Conservation (phyloP, 345 rosid species). For the Dipteronia dyeriana region DNA sequence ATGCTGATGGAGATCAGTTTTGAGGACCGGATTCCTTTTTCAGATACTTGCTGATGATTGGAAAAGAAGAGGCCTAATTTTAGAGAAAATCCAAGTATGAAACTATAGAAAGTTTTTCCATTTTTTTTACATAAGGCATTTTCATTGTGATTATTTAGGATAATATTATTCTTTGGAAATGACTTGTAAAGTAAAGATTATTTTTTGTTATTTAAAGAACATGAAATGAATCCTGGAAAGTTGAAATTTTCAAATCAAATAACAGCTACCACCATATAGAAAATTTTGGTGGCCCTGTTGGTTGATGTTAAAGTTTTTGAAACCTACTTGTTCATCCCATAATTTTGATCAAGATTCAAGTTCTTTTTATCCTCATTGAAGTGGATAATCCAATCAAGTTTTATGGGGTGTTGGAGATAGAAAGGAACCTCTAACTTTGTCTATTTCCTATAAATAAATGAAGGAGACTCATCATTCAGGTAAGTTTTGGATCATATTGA, state of each 20-base stretch:
- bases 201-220: no score
- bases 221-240: no score
- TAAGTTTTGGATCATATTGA: neutral
- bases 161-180: constrained; percentile 2
- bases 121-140: neutral
- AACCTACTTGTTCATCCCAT: no score
- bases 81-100: neutral
- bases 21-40: neutral
- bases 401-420: neutral
- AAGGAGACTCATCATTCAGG: neutral
- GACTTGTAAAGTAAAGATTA: neutral
- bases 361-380: neutral
- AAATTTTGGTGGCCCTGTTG: no score
- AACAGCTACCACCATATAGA: no score
- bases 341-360: no score
- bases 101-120: neutral
- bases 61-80: constrained; percentile 9
- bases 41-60: constrained; percentile 13
- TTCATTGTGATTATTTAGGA: constrained; percentile 6
- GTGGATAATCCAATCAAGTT: neutral
- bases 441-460: neutral
- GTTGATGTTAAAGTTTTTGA: neutral
- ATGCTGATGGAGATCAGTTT: constrained; percentile 11
- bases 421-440: neutral
- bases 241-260: no score